phyloP scores from a whole-genome alignment of 192 early-diverging fungal genomes.

The Glomus cerebriforme region DNA sequence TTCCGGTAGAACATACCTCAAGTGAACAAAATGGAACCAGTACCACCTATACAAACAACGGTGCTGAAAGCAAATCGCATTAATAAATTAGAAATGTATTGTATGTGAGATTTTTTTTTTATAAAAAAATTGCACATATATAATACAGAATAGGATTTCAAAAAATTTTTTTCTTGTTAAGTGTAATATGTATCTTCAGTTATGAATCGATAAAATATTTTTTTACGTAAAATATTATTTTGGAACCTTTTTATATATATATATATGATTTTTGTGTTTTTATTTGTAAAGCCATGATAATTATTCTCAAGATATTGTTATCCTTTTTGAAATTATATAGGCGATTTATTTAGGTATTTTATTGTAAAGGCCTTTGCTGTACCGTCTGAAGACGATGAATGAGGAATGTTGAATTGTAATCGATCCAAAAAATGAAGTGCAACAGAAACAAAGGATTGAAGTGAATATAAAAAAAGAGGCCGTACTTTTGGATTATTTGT shows the following conservation, averaged over 20 bases:
- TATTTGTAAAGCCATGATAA: background rate
- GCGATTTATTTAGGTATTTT: constrained; percentile 7
- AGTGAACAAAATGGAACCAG: background rate
- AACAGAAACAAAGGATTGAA: background rate
- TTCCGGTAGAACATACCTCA: background rate
- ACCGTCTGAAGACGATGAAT: background rate
- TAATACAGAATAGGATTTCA: background rate
- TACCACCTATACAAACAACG: background rate
- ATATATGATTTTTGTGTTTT: background rate
- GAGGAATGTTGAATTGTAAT: background rate
- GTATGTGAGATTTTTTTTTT: background rate
- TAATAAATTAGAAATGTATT: background rate
- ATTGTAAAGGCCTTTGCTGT: background rate
- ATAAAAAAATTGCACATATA: background rate
- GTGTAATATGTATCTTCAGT: too few species aligned
- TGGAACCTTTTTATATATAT: background rate
- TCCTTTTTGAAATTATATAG: background rate
- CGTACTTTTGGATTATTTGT: background rate
- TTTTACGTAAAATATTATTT: too few species aligned
- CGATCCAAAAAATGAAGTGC: background rate
- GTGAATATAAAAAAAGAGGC: background rate
- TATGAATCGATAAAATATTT: too few species aligned
- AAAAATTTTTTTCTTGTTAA: too few species aligned
- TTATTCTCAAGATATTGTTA: background rate
- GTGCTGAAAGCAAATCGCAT: background rate